A percentile compares a stretch with the other conserved stretches of the same genome.
Conservation (phyloP, 1,139 yeast genomes). For the Hansenula lynferdii region DNA sequence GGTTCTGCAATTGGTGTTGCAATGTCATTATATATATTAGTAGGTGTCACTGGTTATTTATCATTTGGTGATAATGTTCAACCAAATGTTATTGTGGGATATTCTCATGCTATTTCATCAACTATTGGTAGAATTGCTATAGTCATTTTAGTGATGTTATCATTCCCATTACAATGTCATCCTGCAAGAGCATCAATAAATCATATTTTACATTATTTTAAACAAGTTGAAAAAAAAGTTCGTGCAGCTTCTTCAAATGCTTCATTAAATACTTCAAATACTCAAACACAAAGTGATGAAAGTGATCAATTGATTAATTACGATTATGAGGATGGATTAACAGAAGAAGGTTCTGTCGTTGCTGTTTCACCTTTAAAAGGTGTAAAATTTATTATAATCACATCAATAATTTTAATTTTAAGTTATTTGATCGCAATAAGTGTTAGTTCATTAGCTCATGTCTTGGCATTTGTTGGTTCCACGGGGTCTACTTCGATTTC, state of each 20-base stretch:
- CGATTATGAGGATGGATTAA: slow-evolving; percentile 22
- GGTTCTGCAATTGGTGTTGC: slow-evolving; percentile 55
- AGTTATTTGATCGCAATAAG: slow-evolving; percentile 74
- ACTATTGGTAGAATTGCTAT: slow-evolving; percentile 69
- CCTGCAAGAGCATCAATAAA: slow-evolving; percentile 73
- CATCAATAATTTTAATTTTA: slow-evolving; percentile 53
- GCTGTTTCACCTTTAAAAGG: slow-evolving; percentile 27
- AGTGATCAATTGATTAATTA: slow-evolving; percentile 10
- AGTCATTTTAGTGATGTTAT: slow-evolving; percentile 61
- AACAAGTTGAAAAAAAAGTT: slow-evolving; percentile 12
- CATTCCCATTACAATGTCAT: slow-evolving; percentile 73
- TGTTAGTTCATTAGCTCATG: slow-evolving; percentile 77
- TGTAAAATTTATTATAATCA: slow-evolving; percentile 54
- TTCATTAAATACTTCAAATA: slow-evolving; percentile 2
- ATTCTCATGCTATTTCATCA: slow-evolving; percentile 55
- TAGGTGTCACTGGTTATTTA: slow-evolving; percentile 65
- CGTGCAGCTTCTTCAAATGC: slow-evolving; percentile 8
- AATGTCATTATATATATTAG: slow-evolving; percentile 50
- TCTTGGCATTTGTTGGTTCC: slow-evolving; percentile 89
- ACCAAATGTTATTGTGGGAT: slow-evolving; percentile 68
- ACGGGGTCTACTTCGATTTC: slow-evolving; percentile 95
- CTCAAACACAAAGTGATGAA: slow-evolving; percentile 7
- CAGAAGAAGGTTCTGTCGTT: slow-evolving; percentile 27
- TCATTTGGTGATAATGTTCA: slow-evolving; percentile 64
- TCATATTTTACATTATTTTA: slow-evolving; percentile 52